Evolutionary conservation across 805 yeast species (phyloP), one percentile per base, ranked within the genome.

Genomic region (Ogataea pilisensis): DNA sequence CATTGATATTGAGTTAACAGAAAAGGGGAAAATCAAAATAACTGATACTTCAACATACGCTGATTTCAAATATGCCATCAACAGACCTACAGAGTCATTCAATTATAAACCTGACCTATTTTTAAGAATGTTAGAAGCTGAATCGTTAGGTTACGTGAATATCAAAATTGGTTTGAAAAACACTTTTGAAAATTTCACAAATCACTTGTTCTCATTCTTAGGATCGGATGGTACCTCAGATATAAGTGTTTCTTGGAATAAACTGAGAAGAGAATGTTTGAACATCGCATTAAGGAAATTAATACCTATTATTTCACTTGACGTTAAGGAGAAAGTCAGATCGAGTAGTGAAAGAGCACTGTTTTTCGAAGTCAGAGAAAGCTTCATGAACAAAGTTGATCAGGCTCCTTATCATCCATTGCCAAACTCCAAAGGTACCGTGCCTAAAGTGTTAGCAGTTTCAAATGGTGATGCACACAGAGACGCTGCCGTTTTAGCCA

Each of bases 381-480:
- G 75, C 22, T 84, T 91, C 55, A 68, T 78, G 59, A 71, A 75
- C 18, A 83, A 81, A 54, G 72, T 93, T 27, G 93, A 91, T 60
- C 98, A 90, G 67, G 96, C 98, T 2, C 97, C 99, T 25, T 90
- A 69, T 63, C 80, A 85, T 51, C 96, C 98, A 5, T 73, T 76
- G 34, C 83, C 85, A 5, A 82, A 73, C 49, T 85, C 78, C 33
- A 72, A 76, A 43, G 96, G 97, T 34, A 85, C 95, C 4, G 72
- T 80, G 39, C 96, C 99, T 17, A 80, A 85, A 46, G 91, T 88
- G 0, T 68, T 93, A 48, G 80, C 96, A 0, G 54, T 93, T 24
- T 76, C 95, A 0, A 80, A 85, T 51, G 99, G 99, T 53, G 82
- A 82, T 63, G 97, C 96, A 56, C 82, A 79, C 46, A 76, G 79